Base-by-base conservation (phyloP, 148 eudicot species). In the Arbutus unedo region DNA sequence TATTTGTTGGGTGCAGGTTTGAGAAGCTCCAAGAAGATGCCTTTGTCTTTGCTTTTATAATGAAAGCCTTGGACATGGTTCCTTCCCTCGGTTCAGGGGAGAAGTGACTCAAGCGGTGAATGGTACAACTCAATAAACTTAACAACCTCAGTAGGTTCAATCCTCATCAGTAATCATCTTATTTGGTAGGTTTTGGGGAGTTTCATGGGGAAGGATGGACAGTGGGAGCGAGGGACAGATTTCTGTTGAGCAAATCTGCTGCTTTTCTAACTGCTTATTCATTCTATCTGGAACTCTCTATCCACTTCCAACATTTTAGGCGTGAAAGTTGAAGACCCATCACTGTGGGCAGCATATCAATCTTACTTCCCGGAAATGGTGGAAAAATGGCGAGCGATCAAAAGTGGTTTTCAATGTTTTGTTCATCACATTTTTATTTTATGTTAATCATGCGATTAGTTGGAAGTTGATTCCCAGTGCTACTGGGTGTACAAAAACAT, bases 21-120 rank as follows among this genome's bases (percentile, higher is more conserved):
- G 92, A 91, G 83, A 89, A 88, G 83, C 90, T 89, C 59, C 86
- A 86, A 84, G 93, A 91, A 88, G 90, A 85, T 77, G 91, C 93
- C 51, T 88, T 91, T 77, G 82, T 83, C n/a, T 85, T 77, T 54
- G 82, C 90, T 53, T 91, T 88, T 77, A 74, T 91, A 68, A 53
- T 91, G 80, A 91, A 89, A 90, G 81, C 89, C 16, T 87, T 91
- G 9, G 81, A 89, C 87, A 83, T 91, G 89, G 82, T 88, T 83
- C 88, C 87, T 80, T 60, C 80, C 38, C 38, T 53, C 13, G 4
- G 21, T 57, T 76, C 19, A 78, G 38, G 19, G 31, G 70, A 59
- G 31, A 78, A 78, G 53, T 78, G 53, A 78, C 19, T 78, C 18
- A 59, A 43, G 43, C 44, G 66, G 80, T 54, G 64, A 31, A 19